Base-by-base conservation (phyloP, 768 basidiomycete species). In the Punctularia strigosozonata region DNA sequence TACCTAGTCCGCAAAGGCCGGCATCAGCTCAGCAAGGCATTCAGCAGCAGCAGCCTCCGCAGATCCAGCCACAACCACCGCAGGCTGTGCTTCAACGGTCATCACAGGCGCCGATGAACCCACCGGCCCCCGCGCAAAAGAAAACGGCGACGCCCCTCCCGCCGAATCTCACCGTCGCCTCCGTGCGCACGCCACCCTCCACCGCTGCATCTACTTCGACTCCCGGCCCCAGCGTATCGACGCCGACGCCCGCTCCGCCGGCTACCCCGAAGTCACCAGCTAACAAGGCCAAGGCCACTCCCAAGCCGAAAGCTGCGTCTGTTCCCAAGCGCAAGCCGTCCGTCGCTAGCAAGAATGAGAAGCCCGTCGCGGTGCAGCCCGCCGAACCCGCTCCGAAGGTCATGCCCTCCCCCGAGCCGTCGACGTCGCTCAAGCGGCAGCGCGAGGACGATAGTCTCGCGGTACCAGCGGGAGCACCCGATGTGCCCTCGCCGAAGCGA, bases 401-500 rank as follows among this genome's bases (percentile, higher is more conserved):
- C 1, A 25, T n/a, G 3, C 33, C 18, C 4, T 5, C 38, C 6
- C 15, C 38, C 4, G 39, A 37, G n/a, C 34, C 40, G 15, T 22
- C 50, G 15, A 37, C 48, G 12, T 41, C 43, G 35, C 40, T 38
- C 46, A 54, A 81, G 71, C 54, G 72, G 17, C 65, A 68, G 10
- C 74, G 75, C 19, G 78, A 79, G 20, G 80, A 79, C 13, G 53
- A 61, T 17, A 15, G 13, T 21, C 34, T 47, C 1, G 36, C 34
- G 8, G 30, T 33, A 20, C 25, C 41, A 5, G 19, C 10, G 10
- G 33, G 33, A 12, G 35, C 37, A 25, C 34, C 71, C 75, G 33
- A 19, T 39, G 73, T 71, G 5, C 80, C 80, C 5, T 77, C 81
- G 5, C 78, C 83, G 12, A 86, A 86, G 60, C 74, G 79, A 34